Percentiles rank a stretch among this genome's conserved stretches.
phyloP scores from a whole-genome alignment of 2,329 filamentous ascomycete genomes.

The Didymella exigua region DNA sequence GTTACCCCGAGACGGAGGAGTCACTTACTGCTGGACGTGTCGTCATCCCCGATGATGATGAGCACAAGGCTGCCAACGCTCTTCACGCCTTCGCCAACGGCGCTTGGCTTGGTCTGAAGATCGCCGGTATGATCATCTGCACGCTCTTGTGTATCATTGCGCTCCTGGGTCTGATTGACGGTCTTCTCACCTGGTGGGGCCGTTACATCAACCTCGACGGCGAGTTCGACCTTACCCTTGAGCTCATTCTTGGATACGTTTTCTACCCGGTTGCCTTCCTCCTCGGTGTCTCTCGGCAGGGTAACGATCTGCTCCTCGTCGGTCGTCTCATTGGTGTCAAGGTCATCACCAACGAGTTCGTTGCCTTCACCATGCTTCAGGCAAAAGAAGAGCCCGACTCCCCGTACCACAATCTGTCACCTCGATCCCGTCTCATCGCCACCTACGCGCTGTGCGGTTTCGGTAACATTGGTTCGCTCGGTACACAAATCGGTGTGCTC shows the following conservation, averaged over 20 bases:
- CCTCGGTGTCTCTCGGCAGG: conserved; percentile 72
- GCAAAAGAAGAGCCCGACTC: conserved; percentile 48
- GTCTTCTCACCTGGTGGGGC: conserved; percentile 83
- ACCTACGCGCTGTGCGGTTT: conserved; percentile 79
- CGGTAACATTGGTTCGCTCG: conserved; percentile 85
- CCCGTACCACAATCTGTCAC: conserved; percentile 64
- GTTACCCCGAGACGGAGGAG: conserved; percentile 87
- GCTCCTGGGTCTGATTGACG: conserved; percentile 74
- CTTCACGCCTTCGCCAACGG: conserved; percentile 86
- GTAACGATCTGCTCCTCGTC: conserved; percentile 70
- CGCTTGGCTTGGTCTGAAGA: conserved; percentile 84
- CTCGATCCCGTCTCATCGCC: conserved; percentile 78
- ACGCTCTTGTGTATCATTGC: conserved; percentile 85
- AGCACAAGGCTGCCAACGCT: conserved; percentile 76
- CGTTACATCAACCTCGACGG: conserved; percentile 73
- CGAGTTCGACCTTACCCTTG: conserved; percentile 71
- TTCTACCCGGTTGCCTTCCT: conserved; percentile 80
- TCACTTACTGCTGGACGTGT: conserved; percentile 82
- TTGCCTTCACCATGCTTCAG: conserved; percentile 68
- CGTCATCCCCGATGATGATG: conserved; percentile 78
- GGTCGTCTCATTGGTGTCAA: conserved; percentile 82
- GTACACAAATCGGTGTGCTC: conserved; percentile 88
- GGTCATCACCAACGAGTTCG: conserved; percentile 84
- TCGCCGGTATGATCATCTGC: conserved; percentile 79
- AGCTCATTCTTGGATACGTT: conserved; percentile 77